phyloP scores from a whole-genome alignment of 2,329 filamentous ascomycete genomes.

The Xylariaceae sp. region DNA sequence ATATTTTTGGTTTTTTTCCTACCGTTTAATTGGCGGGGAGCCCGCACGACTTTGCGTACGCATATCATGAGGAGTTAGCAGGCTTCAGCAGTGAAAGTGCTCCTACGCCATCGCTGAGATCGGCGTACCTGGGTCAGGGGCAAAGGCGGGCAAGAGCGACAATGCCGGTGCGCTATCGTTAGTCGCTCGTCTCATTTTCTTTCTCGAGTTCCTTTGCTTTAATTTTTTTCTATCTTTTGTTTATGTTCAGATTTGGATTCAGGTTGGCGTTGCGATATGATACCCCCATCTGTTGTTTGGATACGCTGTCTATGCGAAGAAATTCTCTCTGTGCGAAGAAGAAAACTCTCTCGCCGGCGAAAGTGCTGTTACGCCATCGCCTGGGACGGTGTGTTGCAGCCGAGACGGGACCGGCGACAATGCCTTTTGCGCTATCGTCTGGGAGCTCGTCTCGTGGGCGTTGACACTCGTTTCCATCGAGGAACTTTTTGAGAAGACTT shows the following conservation, averaged over 20 bases:
- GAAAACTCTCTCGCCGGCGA: conserved; percentile 44
- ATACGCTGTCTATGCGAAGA: conserved; percentile 56
- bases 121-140: conserved; percentile 33
- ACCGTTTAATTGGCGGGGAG: conserved; percentile 22
- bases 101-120: conserved; percentile 46
- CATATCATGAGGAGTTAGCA: conserved; percentile 35
- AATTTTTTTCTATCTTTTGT: conserved; percentile 22
- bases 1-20: conserved; percentile 26
- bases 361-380: conserved; percentile 56
- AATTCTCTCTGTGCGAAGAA: conserved; percentile 28
- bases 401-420: conserved; percentile 54
- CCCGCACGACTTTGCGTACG: conserved; percentile 38
- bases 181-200: conserved; percentile 30
- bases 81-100: conserved; percentile 46
- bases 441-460: conserved; percentile 45
- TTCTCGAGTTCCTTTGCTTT: conserved; percentile 26
- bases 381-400: conserved; percentile 54
- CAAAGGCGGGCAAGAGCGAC: conserved; percentile 36
- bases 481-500: conserved; percentile 15
- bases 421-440: conserved; percentile 60
- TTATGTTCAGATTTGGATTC: conserved; percentile 25
- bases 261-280: conserved; percentile 50
- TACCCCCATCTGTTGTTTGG: conserved; percentile 59
- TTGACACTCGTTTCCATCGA: conserved; percentile 34
- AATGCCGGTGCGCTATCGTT: conserved; percentile 51